Evolutionary conservation across 1,139 yeast species (phyloP).

Genomic region (Kurtzmaniella quercitrusa): DNA sequence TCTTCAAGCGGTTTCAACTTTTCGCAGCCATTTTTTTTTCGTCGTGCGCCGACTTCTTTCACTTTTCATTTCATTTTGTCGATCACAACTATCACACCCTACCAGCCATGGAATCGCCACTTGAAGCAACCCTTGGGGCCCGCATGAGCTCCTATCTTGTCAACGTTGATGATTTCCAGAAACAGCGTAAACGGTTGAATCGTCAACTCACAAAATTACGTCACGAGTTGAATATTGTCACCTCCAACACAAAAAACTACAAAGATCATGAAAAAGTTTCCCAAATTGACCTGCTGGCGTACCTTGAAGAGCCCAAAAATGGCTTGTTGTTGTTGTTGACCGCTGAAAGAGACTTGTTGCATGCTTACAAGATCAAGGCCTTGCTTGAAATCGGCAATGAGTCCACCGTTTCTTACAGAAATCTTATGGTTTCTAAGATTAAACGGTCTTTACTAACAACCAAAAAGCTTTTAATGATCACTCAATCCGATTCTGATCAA

Average conservation of each 20-base stretch:
- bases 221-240: constrained; percentile 51
- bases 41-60: not conserved
- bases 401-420: constrained; percentile 40
- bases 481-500: constrained; percentile 26
- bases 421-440: constrained; percentile 60
- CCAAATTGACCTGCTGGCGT: constrained; percentile 42
- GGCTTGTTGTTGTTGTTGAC: constrained; percentile 49
- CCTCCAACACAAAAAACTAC: constrained; percentile 56
- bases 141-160: constrained; percentile 47
- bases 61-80: not conserved
- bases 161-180: constrained; percentile 48
- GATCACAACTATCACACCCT: not conserved
- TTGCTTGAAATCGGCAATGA: constrained; percentile 51
- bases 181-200: constrained; percentile 42
- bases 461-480: constrained; percentile 39
- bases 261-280: constrained; percentile 39
- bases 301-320: constrained; percentile 38
- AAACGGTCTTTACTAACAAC: constrained; percentile 55
- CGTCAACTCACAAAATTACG: constrained; percentile 54
- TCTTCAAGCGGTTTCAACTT: not conserved
- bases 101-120: constrained; percentile 27
- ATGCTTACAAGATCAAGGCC: constrained; percentile 61
- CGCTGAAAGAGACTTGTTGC: constrained; percentile 67
- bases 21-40: not conserved
- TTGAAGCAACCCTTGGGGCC: constrained; percentile 42